Evolutionary conservation across 2,329 filamentous ascomycete species (phyloP).

Genomic region (Pleoardoris graminearum): DNA sequence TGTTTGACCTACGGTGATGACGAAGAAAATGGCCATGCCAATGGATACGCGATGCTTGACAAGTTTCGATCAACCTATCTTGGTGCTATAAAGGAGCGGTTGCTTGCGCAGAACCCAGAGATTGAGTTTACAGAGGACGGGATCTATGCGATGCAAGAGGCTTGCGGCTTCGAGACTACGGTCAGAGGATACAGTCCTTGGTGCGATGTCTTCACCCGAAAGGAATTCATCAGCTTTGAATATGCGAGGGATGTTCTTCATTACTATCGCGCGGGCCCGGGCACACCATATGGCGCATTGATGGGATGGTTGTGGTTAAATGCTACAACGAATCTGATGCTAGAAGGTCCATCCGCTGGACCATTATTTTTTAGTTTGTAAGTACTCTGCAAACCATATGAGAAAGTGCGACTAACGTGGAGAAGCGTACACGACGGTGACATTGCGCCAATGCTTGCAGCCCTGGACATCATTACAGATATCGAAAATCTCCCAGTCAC

Average conservation of each 20-base stretch:
- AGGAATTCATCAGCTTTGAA: conserved; percentile 60
- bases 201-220: conserved; percentile 59
- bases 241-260: conserved; percentile 63
- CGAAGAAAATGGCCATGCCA: conserved; percentile 51
- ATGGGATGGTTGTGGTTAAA: conserved; percentile 65
- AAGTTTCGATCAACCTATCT: conserved; percentile 56
- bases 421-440: conserved; percentile 60
- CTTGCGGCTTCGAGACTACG: conserved; percentile 63
- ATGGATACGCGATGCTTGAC: conserved; percentile 54
- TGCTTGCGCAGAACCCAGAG: conserved; percentile 49
- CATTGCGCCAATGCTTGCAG: conserved; percentile 59
- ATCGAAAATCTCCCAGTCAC: conserved; percentile 52
- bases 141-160: conserved; percentile 63
- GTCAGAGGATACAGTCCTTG: conserved; percentile 58
- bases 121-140: conserved; percentile 53
- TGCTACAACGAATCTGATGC: conserved; percentile 56
- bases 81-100: conserved; percentile 49
- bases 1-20: conserved; percentile 48
- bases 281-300: conserved; percentile 56
- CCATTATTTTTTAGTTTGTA: conserved; percentile 62
- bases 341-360: conserved; percentile 50
- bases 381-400: conserved; percentile 9
- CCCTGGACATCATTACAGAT: conserved; percentile 55
- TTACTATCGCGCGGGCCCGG: conserved; percentile 62
- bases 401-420: background rate